These are phyloP conservation scores for Populus hybrid DNA, from an alignment of 441 rosid species.

Conservation along the genomic window DNA sequence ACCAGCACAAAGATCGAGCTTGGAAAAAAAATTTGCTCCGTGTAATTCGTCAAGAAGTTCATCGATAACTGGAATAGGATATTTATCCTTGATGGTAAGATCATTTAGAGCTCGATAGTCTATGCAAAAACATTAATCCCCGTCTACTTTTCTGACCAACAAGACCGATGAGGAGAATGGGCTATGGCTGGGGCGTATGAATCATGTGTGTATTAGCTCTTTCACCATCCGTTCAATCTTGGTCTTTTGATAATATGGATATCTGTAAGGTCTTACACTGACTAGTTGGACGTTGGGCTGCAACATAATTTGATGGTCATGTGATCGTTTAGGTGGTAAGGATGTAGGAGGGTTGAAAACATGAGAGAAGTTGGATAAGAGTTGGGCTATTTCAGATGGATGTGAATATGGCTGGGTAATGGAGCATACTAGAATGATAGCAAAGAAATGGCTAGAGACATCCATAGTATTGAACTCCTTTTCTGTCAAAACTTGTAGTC, in stretches of 20 bases:
- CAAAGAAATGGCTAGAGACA: too few species aligned
- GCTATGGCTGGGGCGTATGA: background rate
- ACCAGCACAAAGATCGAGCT: background rate
- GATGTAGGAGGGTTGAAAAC: background rate
- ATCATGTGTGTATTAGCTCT: background rate
- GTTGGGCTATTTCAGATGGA: background rate
- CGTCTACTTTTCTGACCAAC: background rate
- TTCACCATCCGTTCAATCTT: background rate
- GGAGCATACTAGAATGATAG: background rate
- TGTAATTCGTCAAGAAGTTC: background rate
- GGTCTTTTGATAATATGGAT: background rate
- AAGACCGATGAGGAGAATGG: background rate
- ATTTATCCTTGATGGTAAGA: background rate
- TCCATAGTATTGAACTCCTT: background rate
- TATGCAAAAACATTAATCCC: background rate
- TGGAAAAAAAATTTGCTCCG: background rate
- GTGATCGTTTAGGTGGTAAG: background rate
- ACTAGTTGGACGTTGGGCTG: background rate
- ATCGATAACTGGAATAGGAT: background rate
- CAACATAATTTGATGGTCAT: background rate
- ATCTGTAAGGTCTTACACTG: background rate
- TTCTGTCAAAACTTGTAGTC: background rate
- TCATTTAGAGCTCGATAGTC: background rate
- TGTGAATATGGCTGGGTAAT: background rate
- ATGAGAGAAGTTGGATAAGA: background rate